Evolutionary conservation across 2,329 filamentous ascomycete species (phyloP).

Genomic region (Hortaea werneckii): DNA sequence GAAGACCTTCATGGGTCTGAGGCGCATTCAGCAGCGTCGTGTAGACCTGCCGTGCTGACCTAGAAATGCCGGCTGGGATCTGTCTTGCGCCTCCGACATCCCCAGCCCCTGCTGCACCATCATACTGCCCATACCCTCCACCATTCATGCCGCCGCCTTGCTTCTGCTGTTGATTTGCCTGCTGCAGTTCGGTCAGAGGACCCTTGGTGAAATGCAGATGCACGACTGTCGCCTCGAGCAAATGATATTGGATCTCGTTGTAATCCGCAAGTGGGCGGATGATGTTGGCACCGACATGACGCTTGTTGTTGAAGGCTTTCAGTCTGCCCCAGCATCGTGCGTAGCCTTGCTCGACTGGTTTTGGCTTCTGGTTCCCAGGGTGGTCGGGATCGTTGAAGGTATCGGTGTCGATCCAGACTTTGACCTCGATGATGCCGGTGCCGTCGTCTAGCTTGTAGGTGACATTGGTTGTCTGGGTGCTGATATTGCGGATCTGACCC

Average conservation of each 20-base stretch:
- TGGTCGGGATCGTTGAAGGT: conserved; percentile 38
- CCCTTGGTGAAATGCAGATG: conserved; percentile 77
- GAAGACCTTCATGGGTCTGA: conserved; percentile 71
- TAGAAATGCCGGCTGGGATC: conserved; percentile 31
- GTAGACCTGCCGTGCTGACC: conserved; percentile 58
- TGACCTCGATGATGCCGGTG: conserved; percentile 83
- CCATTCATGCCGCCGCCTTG: conserved; percentile 21
- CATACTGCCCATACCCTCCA: conserved; percentile 16
- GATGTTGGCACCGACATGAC: conserved; percentile 68
- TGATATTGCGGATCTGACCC: conserved; percentile 81
- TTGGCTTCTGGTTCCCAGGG: conserved; percentile 32
- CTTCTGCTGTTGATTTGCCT: conserved; percentile 24
- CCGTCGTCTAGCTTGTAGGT: conserved; percentile 93
- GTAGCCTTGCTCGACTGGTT: conserved; percentile 63
- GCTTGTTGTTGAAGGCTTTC: conserved; percentile 74
- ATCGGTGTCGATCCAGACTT: conserved; percentile 69
- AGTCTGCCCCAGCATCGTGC: conserved; percentile 78
- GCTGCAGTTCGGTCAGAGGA: conserved; percentile 40
- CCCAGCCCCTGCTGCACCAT: conserved; percentile 9
- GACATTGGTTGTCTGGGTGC: conserved; percentile 77
- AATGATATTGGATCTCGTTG: conserved; percentile 88
- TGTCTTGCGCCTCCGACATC: conserved; percentile 17
- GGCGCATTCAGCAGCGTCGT: conserved; percentile 55
- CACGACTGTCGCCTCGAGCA: conserved; percentile 80
- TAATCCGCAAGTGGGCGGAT: conserved; percentile 71